Evolutionary conservation across 2,329 filamentous ascomycete genomes (phyloP).

Genomic region (Colletotrichum falcatum): DNA sequence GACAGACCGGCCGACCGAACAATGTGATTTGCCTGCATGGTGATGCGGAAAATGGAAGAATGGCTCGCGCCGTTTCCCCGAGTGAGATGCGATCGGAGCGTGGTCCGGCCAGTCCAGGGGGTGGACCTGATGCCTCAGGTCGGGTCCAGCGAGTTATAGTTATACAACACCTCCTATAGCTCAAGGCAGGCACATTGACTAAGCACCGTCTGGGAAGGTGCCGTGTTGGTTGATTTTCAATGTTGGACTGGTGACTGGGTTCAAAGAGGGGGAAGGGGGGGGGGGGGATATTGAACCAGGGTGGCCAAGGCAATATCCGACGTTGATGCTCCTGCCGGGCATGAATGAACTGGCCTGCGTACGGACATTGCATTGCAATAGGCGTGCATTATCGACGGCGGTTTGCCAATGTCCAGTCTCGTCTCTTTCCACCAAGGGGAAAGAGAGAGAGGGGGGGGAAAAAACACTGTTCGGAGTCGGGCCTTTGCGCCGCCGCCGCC

Average conservation of each 20-base stretch:
- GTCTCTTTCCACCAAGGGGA: conserved; percentile 28
- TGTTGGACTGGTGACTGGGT: neutral
- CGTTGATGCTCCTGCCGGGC: conserved; percentile 21
- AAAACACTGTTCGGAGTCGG: conserved; percentile 22
- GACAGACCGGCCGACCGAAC: conserved; percentile 7
- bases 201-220: conserved; percentile 7
- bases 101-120: conserved; percentile 28
- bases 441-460: too few relatives aligned
- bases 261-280: too few relatives aligned
- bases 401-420: conserved; percentile 26
- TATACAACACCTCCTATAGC: too few relatives aligned
- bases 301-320: conserved; percentile 15
- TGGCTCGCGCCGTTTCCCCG: conserved; percentile 29
- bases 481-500: too few relatives aligned
- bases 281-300: conserved; percentile 12
- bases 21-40: conserved; percentile 30
- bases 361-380: conserved; percentile 30
- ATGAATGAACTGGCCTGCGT: neutral
- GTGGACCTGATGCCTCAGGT: neutral
- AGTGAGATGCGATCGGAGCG: conserved; percentile 40
- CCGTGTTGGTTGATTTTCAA: neutral
- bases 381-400: conserved; percentile 16
- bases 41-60: conserved; percentile 32
- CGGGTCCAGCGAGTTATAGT: too few relatives aligned
- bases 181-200: too few relatives aligned